Base-by-base conservation (phyloP, 805 yeast genomes). In the Cyberlindnera petersonii region DNA sequence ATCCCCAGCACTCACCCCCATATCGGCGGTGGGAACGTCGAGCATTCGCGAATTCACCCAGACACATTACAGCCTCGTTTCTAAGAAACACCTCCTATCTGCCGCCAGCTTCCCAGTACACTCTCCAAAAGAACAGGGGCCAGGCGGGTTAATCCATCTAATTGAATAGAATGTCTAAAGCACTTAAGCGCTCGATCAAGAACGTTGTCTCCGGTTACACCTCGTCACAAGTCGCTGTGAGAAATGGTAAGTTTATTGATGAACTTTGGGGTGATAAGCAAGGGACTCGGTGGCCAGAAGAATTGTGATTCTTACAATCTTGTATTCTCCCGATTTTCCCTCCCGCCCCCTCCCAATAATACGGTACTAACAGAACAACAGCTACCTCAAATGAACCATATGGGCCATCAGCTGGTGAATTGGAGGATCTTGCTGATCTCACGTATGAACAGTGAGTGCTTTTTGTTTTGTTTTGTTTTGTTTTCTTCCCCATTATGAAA, bases 351-450 rank as follows among this genome's bases (percentile, higher is more conserved):
- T n/a, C n/a, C n/a, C n/a, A n/a, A n/a, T n/a, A n/a, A n/a, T n/a
- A n/a, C n/a, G n/a, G n/a, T 31, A 40, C 44, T 43, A 34, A 40
- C 39, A 29, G 11, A 5, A 15, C 9, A n/a, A 19, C 30, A 56
- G 93, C 96, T 43, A 91, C 98, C 1, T 77, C 93, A 44, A 91
- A 91, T 58, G 96, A 86, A 49, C 72, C 88, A 2, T 68, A 79
- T 42, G 91, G 95, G 3, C 96, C 97, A n/a, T 71, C 83, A 33
- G 74, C 86, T 13, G 66, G 71, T 34, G 85, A 82, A 42, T 79
- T 91, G 88, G 88, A 85, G 48, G 95, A 86, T 38, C 72, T 91
- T 26, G 82, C 95, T 3, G 72, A 77, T 37, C 71, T 76, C 50
- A 85, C 96, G 1, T 82, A 74, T 58, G 83, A 79, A 26, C 49